phyloP scores from a whole-genome alignment of 805 yeast genomes.

The Barnettozyma sp. region DNA sequence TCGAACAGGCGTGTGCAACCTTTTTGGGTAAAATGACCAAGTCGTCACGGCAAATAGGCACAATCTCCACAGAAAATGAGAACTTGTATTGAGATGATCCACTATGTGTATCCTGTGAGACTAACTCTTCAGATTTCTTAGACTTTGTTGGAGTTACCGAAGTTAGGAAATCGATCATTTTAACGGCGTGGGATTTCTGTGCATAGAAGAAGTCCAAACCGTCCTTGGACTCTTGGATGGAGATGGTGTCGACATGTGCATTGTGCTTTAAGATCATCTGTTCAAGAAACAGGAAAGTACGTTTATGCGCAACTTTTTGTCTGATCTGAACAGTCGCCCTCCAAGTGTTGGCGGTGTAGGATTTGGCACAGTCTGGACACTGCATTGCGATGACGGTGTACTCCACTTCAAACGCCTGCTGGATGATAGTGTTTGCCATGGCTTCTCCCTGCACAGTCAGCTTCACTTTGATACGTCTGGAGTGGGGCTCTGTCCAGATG shows the following conservation, averaged over 20 bases:
- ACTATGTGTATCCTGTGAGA: slow-evolving; percentile 87
- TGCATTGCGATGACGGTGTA: slow-evolving; percentile 92
- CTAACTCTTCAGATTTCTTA: slow-evolving; percentile 84
- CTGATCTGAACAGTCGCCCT: slow-evolving; percentile 95
- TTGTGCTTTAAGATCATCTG: slow-evolving; percentile 88
- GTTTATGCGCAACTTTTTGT: slow-evolving; percentile 94
- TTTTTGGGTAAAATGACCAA: slow-evolving; percentile 85
- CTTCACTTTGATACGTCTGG: slow-evolving; percentile 86
- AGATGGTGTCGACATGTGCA: slow-evolving; percentile 90
- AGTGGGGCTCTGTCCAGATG: slow-evolving; percentile 99
- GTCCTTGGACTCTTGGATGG: slow-evolving; percentile 87
- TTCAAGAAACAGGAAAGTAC: slow-evolving; percentile 92
- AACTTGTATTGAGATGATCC: slow-evolving; percentile 86
- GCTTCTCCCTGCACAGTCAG: slow-evolving; percentile 97
- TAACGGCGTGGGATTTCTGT: slow-evolving; percentile 83
- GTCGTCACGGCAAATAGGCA: slow-evolving; percentile 96
- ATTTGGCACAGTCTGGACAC: slow-evolving; percentile 97
- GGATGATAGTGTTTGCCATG: slow-evolving; percentile 81
- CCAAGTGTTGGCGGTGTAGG: slow-evolving; percentile 96
- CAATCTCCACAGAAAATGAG: slow-evolving; percentile 87
- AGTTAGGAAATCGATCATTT: slow-evolving; percentile 84
- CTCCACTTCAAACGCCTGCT: slow-evolving; percentile 92
- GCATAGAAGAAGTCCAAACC: slow-evolving; percentile 93
- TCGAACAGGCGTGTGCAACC: slow-evolving; percentile 77
- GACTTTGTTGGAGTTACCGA: slow-evolving; percentile 80